These are phyloP conservation scores for Phytopythium delawarense DNA, from an alignment of 352 stramenopile species.

Conservation along the genomic window DNA sequence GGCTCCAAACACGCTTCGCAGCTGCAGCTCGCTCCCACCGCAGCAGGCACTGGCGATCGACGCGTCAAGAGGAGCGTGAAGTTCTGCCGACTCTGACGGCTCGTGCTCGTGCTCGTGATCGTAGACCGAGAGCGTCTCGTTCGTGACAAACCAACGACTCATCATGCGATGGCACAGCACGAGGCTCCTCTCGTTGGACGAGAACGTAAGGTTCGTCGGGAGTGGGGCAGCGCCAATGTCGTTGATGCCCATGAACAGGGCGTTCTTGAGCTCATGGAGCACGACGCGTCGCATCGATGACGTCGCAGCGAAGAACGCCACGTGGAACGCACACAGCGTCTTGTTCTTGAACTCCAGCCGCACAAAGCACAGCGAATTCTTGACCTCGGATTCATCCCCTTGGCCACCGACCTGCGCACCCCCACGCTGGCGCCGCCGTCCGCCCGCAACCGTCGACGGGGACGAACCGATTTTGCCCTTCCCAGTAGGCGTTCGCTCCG, in stretches of 20 bases:
- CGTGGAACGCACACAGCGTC: constrained; percentile 70
- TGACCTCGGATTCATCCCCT: constrained; percentile 29
- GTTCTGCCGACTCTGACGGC: constrained; percentile 28
- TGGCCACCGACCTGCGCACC: neutral
- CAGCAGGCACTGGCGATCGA: constrained; percentile 58
- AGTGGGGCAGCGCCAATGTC: constrained; percentile 22
- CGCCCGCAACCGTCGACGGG: neutral
- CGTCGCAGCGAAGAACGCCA: constrained; percentile 84
- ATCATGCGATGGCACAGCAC: constrained; percentile 79
- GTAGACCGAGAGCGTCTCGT: constrained; percentile 62
- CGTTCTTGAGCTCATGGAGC: constrained; percentile 68
- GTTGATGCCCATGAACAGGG: constrained; percentile 52
- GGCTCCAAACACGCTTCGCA: constrained; percentile 74
- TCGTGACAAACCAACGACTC: constrained; percentile 67
- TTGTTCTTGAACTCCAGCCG: constrained; percentile 79
- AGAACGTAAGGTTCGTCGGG: constrained; percentile 8
- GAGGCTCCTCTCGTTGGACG: constrained; percentile 12
- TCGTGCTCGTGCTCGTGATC: constrained; percentile 35
- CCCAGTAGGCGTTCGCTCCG: constrained; percentile 15
- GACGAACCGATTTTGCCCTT: constrained; percentile 12
- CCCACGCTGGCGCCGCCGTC: constrained; percentile 2
- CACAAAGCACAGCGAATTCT: constrained; percentile 75
- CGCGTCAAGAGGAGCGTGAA: constrained; percentile 12
- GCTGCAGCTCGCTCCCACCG: constrained; percentile 68
- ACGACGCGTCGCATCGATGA: constrained; percentile 56